Evolutionary conservation across 495 filamentous ascomycete species (phyloP).

Genomic region (Aspergillus hancockii): DNA sequence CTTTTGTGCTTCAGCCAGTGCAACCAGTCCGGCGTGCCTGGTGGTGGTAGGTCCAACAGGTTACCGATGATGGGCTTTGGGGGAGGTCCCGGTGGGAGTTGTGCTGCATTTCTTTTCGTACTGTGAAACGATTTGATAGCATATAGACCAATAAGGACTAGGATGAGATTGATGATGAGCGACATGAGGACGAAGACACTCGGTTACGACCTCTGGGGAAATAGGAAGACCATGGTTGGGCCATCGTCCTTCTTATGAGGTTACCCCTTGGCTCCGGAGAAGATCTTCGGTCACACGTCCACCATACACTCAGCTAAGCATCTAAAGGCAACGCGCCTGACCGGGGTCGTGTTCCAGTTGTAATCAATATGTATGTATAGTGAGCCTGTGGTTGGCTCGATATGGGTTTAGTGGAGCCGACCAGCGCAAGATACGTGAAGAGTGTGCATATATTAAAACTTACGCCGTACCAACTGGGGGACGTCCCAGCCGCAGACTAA

Average conservation of each 20-base stretch:
- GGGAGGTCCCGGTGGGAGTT: background rate
- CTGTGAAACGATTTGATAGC: background rate
- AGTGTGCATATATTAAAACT: too few species aligned
- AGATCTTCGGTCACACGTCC: too few species aligned
- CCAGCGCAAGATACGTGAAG: too few species aligned
- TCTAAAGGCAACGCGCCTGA: conserved; percentile 28
- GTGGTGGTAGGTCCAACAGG: background rate
- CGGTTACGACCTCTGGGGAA: background rate
- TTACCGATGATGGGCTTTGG: background rate
- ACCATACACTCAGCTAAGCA: too few species aligned
- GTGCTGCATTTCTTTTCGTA: conserved; percentile 5
- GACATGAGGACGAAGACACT: background rate
- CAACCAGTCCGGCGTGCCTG: background rate
- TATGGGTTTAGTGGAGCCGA: too few species aligned
- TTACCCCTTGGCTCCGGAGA: too few species aligned
- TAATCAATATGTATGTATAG: too few species aligned
- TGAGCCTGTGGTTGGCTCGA: too few species aligned
- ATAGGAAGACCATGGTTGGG: background rate
- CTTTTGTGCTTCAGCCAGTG: background rate
- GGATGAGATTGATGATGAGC: background rate
- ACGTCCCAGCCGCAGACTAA: too few species aligned
- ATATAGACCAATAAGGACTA: background rate
- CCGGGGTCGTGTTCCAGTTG: too few species aligned
- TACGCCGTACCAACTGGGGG: too few species aligned
- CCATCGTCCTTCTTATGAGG: background rate